Percentiles rank a stretch among this genome's conserved stretches.
Conservation (phyloP, 2,329 filamentous ascomycete species). For the Phoma sp. region DNA sequence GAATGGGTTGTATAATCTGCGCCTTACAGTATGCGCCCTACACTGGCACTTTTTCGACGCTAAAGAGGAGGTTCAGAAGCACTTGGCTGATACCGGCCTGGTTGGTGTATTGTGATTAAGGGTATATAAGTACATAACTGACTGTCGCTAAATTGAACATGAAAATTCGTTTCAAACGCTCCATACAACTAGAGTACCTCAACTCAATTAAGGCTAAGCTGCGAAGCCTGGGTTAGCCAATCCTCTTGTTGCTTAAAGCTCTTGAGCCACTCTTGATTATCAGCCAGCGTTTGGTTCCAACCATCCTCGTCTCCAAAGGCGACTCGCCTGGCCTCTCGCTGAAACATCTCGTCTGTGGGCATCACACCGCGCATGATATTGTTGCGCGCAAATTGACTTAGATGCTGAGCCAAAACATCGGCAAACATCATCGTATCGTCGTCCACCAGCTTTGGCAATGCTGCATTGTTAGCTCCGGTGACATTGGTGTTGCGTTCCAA, state of each 20-base stretch:
- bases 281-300: conserved; percentile 49
- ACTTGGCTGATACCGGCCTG: no score
- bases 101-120: no score
- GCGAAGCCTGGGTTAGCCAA: conserved; percentile 8
- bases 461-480: not conserved
- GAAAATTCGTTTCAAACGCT: no score
- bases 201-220: conserved; percentile 1
- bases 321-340: conserved; percentile 52
- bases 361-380: conserved; percentile 44
- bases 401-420: conserved; percentile 50
- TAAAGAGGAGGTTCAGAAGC: no score
- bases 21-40: no score
- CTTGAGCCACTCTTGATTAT: conserved; percentile 48
- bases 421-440: conserved; percentile 44
- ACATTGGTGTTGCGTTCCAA: not conserved
- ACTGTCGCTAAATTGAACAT: not conserved
- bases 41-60: no score
- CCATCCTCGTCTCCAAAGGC: conserved; percentile 54
- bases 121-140: no score
- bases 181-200: not conserved
- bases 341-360: conserved; percentile 57
- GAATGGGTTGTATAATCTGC: no score
- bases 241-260: conserved; percentile 22
- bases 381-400: conserved; percentile 51
- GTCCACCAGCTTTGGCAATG: conserved; percentile 30